Conservation (phyloP, 177 flowering plant species). For the Tripterygium wilfordii region DNA sequence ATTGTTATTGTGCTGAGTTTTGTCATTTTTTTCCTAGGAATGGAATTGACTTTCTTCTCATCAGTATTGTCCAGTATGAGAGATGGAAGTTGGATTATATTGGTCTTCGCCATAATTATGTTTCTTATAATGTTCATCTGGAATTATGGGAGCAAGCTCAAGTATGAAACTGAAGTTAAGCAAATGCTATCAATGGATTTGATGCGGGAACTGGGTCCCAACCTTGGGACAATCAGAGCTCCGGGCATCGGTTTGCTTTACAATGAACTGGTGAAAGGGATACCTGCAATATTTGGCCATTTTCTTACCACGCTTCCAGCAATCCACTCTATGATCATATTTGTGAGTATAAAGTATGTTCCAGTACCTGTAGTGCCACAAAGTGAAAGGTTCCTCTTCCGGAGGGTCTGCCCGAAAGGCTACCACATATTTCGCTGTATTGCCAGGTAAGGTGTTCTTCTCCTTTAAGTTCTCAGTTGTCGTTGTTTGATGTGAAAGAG, state of each 20-base stretch:
- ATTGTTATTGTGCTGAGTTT: conserved; percentile 67
- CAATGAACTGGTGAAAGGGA: conserved; percentile 87
- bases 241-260: conserved; percentile 95
- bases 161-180: conserved; percentile 94
- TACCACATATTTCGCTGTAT: conserved; percentile 96
- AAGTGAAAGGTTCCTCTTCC: conserved; percentile 86
- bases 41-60: conserved; percentile 82
- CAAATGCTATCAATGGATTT: conserved; percentile 86
- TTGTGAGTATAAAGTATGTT: conserved; percentile 95
- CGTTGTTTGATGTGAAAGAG: background rate
- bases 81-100: conserved; percentile 95
- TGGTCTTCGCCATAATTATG: conserved; percentile 73
- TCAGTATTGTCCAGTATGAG: conserved; percentile 77
- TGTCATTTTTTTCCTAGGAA: conserved; percentile 65
- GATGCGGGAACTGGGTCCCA: conserved; percentile 73
- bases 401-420: conserved; percentile 80
- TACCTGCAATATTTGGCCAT: conserved; percentile 97
- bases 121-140: conserved; percentile 85
- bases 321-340: conserved; percentile 92
- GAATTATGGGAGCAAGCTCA: conserved; percentile 98
- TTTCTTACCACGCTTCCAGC: conserved; percentile 94
- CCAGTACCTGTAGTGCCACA: conserved; percentile 96
- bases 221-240: conserved; percentile 92
- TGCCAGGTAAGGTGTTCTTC: conserved; percentile 58
- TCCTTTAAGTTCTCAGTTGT: background rate